These are phyloP conservation scores for Allium fistulosum DNA, from an alignment of 106 monocot species.

Conservation along the genomic window DNA sequence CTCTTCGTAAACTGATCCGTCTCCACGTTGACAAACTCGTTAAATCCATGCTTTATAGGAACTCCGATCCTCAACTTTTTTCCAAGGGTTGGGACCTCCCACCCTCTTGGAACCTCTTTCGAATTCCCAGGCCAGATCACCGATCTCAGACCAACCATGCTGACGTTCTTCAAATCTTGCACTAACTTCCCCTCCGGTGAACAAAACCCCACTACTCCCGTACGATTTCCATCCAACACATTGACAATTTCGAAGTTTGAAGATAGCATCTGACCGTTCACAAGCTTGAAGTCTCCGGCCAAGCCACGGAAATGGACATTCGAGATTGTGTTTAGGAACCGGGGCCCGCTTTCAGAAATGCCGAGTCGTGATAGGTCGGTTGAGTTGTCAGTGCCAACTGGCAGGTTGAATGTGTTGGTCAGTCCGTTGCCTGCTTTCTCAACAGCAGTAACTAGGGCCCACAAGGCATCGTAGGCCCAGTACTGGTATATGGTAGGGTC, in stretches of 20 bases:
- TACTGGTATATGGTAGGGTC: too few species aligned
- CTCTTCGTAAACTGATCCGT: not conserved
- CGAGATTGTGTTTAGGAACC: constrained; percentile 8
- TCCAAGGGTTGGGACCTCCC: constrained; percentile 5
- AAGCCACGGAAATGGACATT: constrained; percentile 24
- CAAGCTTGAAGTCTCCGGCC: constrained; percentile 30
- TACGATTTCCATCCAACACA: constrained; percentile 3
- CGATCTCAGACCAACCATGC: not conserved
- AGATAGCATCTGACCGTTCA: constrained; percentile 24
- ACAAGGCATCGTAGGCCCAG: constrained; percentile 63
- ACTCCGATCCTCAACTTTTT: constrained; percentile 18
- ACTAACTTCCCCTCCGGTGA: constrained; percentile 6
- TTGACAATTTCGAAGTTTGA: constrained; percentile 41
- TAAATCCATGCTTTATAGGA: constrained; percentile 22
- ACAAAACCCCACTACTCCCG: constrained; percentile 41
- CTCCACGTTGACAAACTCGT: constrained; percentile 17
- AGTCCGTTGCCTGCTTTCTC: constrained; percentile 13
- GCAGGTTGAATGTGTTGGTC: not conserved
- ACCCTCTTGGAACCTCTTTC: constrained; percentile 19
- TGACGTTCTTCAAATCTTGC: not conserved
- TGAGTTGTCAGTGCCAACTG: not conserved
- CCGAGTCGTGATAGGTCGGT: constrained; percentile 12
- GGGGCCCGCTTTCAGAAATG: constrained; percentile 16
- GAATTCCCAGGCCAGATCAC: constrained; percentile 37
- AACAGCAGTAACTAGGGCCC: constrained; percentile 33